phyloP scores from a whole-genome alignment of 371 early-diverging fungal genomes.

The Mortierella sp. region DNA sequence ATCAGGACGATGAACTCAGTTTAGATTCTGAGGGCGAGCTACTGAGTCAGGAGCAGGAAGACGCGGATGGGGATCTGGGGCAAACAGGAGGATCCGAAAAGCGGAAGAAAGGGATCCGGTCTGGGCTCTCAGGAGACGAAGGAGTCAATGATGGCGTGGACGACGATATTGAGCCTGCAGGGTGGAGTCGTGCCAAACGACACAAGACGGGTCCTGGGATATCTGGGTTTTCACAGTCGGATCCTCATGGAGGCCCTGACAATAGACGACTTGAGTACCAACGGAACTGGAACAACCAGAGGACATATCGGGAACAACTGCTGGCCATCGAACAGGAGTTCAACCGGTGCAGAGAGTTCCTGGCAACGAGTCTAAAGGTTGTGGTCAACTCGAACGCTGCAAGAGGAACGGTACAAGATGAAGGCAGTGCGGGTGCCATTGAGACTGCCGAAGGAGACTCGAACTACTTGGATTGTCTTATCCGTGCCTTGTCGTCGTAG shows the following conservation, averaged over 20 bases:
- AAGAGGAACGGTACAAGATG: constrained; percentile 12
- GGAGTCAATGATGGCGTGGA: neutral
- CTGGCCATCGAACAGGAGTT: constrained; percentile 41
- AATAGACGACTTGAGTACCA: neutral
- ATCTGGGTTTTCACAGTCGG: neutral
- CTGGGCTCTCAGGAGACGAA: neutral
- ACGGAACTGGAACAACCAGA: neutral
- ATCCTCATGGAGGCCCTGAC: too few relatives aligned
- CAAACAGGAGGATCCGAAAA: neutral
- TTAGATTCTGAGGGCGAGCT: constrained; percentile 18
- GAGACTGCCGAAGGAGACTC: constrained; percentile 31
- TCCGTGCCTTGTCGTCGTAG: constrained; percentile 28
- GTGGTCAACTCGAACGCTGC: constrained; percentile 46
- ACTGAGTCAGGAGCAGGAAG: constrained; percentile 5
- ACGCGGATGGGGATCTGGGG: neutral
- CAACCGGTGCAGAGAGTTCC: constrained; percentile 31
- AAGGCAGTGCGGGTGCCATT: neutral
- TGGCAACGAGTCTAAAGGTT: constrained; percentile 33
- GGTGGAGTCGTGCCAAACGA: constrained; percentile 19
- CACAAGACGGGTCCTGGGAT: constrained; percentile 13
- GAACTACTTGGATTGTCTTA: constrained; percentile 38
- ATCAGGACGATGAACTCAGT: neutral
- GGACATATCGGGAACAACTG: constrained; percentile 20
- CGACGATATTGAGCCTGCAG: constrained; percentile 9
- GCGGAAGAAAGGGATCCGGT: neutral